A percentile compares a stretch with the other conserved stretches of the same genome.
These are phyloP conservation scores for Ceratocystis cubensis DNA, from an alignment of 2,329 filamentous ascomycete genomes.

Conservation along the genomic window DNA sequence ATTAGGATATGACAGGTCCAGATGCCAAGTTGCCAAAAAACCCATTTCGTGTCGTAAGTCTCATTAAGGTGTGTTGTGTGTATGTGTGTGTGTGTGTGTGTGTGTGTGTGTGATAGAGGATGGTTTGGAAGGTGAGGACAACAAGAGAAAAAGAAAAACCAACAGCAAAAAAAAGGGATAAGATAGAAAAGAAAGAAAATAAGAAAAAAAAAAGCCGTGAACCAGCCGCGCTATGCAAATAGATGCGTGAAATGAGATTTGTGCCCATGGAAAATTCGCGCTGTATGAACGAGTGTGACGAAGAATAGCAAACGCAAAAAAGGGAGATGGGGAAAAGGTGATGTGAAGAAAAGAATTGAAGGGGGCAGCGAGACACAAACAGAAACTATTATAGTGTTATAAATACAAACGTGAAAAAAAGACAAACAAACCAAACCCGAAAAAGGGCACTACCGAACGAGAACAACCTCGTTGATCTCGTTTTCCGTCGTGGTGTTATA, in stretches of 20 bases:
- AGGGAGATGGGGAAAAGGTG: not conserved
- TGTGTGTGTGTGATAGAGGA: not conserved
- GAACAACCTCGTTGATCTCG: conserved; percentile 36
- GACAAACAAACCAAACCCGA: conserved; percentile 21
- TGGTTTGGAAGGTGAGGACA: not conserved
- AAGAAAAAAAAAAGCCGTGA: conserved; percentile 5
- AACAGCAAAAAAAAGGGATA: not conserved
- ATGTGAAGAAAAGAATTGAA: not conserved
- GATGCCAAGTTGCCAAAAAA: conserved; percentile 10
- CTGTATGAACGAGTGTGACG: conserved; percentile 15
- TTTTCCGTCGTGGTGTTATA: conserved; percentile 30
- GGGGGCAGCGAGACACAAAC: not conserved
- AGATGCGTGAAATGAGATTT: conserved; percentile 15
- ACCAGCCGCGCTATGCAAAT: conserved; percentile 16
- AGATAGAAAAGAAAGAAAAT: not conserved
- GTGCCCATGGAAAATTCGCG: conserved; percentile 14
- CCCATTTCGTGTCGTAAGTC: conserved; percentile 14
- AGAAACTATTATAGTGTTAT: conserved; percentile 18
- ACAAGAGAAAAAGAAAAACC: not conserved
- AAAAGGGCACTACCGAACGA: conserved; percentile 28
- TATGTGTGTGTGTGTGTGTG: not conserved
- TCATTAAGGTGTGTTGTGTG: conserved; percentile 13
- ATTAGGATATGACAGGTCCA: conserved; percentile 14
- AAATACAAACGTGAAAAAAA: conserved; percentile 17
- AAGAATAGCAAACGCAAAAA: conserved; percentile 8